Base-by-base conservation (phyloP, 78 protist species). In the Goniomonas avonlea region DNA sequence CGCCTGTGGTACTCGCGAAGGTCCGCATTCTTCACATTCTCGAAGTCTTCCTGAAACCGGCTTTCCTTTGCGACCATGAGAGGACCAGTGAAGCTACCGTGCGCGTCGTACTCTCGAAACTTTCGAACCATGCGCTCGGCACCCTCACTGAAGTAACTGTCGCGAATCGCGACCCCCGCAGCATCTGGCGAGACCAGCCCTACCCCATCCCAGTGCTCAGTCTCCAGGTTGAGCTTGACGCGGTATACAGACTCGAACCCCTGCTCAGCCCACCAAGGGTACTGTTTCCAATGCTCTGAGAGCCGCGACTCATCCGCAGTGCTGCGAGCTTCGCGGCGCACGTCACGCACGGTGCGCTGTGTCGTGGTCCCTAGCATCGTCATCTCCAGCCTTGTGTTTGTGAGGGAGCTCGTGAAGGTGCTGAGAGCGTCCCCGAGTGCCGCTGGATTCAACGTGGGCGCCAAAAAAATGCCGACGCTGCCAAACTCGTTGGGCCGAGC, bases 121-220 rank as follows among this genome's bases (percentile, higher is more conserved):
- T 48, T 48, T n/a, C 58, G 58, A 20, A 48, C 58, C 58, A 48
- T 48, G 58, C 58, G 58, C 58, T 48, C 58, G 23, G 58, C 58
- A 23, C 58, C 58, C 58, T 48, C 58, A 20, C 58, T n/a, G 58
- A 48, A 48, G 58, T 23, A 23, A 23, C 23, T 48, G 32, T 48
- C 23, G 17, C 58, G 58, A n/a, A 48, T n/a, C 17, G 58, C 58
- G 2, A 48, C 58, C 23, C 58, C 58, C 17, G 2, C 23, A 23
- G 58, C 58, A 20, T 48, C 32, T n/a, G n/a, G n/a, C n/a, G n/a
- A n/a, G n/a, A n/a, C n/a, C n/a, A n/a, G n/a, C n/a, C n/a, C n/a
- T n/a, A n/a, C n/a, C n/a, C n/a, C n/a, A n/a, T n/a, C n/a, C n/a
- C n/a, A n/a, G n/a, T n/a, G n/a, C 58, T 48, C 58, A n/a, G 58